A percentile compares a stretch with the other conserved stretches of the same genome.
Conservation (phyloP, 805 yeast species). For the Suhomyces sp. region DNA sequence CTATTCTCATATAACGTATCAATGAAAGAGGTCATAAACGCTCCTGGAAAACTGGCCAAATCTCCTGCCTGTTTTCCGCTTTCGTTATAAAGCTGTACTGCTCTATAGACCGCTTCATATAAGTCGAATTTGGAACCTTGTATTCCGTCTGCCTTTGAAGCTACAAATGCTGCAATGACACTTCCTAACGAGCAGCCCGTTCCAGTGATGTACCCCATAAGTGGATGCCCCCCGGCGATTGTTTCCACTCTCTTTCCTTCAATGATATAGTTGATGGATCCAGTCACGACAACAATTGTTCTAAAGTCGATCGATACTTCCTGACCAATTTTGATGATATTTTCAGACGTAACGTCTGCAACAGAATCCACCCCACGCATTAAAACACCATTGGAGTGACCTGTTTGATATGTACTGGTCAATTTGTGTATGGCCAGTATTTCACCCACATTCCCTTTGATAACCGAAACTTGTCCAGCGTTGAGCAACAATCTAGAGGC, state of each 20-base stretch:
- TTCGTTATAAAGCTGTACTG: conserved; percentile 56
- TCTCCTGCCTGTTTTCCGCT: conserved; percentile 59
- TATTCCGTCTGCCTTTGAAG: conserved; percentile 37
- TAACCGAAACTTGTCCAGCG: conserved; percentile 59
- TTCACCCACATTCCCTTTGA: conserved; percentile 88
- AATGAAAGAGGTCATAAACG: conserved; percentile 48
- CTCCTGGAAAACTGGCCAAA: conserved; percentile 49
- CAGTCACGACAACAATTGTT: conserved; percentile 71
- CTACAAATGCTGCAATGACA: conserved; percentile 57
- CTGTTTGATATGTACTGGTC: conserved; percentile 18
- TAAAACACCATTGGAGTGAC: background rate
- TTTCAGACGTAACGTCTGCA: conserved; percentile 20
- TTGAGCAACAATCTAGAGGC: conserved; percentile 52
- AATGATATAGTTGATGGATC: conserved; percentile 38
- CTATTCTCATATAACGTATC: conserved; percentile 33
- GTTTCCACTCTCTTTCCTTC: conserved; percentile 22
- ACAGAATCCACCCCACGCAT: conserved; percentile 77
- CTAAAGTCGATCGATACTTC: conserved; percentile 50
- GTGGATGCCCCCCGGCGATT: conserved; percentile 56
- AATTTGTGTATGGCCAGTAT: conserved; percentile 56
- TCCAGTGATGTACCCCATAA: conserved; percentile 74
- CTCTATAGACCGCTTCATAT: conserved; percentile 51
- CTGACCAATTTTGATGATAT: conserved; percentile 42
- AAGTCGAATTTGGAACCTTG: conserved; percentile 18
- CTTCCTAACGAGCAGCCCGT: conserved; percentile 84